Conservation (phyloP, 1,139 yeast species). For the Pichiaceae sp. region DNA sequence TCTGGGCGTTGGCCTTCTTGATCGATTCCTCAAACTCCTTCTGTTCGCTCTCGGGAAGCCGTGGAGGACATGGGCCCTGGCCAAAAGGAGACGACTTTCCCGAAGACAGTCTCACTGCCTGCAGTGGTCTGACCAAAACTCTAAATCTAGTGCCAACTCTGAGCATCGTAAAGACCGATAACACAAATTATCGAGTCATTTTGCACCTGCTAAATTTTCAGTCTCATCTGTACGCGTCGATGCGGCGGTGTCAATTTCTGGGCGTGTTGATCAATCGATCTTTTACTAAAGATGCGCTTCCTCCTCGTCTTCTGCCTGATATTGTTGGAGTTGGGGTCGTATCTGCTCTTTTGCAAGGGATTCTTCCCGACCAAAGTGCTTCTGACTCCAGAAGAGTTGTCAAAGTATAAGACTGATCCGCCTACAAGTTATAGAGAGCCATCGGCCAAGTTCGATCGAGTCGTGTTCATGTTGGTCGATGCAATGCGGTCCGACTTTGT, state of each 20-base stretch:
- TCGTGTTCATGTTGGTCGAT: conserved; percentile 82
- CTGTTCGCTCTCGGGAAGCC: conserved; percentile 78
- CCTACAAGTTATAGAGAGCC: conserved; percentile 18
- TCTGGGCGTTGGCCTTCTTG: conserved; percentile 70
- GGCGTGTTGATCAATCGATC: no score
- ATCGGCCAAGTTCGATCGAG: conserved; percentile 51
- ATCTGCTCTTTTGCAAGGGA: conserved; percentile 63
- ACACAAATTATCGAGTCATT: no score
- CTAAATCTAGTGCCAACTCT: no score
- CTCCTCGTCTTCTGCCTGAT: no score
- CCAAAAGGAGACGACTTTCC: background rate
- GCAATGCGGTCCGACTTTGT: conserved; percentile 87
- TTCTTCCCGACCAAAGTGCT: conserved; percentile 79
- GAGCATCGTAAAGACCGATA: no score
- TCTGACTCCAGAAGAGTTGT: conserved; percentile 17
- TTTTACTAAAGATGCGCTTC: no score
- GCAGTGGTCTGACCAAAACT: background rate
- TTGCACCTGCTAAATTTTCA: no score
- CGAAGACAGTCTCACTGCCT: background rate
- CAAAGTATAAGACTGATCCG: conserved; percentile 11
- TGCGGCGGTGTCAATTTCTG: no score
- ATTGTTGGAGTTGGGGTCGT: conserved; percentile 45
- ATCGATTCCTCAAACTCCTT: conserved; percentile 87
- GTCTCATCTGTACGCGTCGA: no score
- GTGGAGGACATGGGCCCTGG: conserved; percentile 69